Evolutionary conservation across 208 protist genomes (phyloP), one percentile per base, ranked within the genome.

Genomic region (Trypanosoma boissoni): DNA sequence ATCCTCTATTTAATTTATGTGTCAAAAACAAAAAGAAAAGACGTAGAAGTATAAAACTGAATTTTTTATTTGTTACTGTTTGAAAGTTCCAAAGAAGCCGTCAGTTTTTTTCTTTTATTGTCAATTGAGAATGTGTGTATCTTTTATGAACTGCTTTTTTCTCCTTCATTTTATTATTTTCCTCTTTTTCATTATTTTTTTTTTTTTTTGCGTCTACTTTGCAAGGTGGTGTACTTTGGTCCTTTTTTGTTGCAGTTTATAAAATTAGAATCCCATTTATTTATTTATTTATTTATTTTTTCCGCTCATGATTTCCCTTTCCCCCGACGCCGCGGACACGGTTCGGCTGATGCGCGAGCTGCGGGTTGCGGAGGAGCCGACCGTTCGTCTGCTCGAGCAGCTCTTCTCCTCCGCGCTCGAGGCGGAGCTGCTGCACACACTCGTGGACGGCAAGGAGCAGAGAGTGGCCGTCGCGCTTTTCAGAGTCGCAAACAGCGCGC

Each of bases 341-440:
- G 62, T 95, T 28, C 60, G 62, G 24, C 76, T 83, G 14, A 68
- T 88, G 64, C 80, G 80, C 36, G 73, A 83, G 68, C 68, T 87
- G 62, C 64, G 78, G 41, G 63, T 91, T 21, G 58, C 86, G 4
- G 78, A 91, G 57, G 85, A 91, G 45, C 36, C 60, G 29, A 65
- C 67, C 8, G 67, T 89, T 26, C 74, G 73, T 4, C 44, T 88
- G 5, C 56, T 95, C 18, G 84, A 90, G 71, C 88, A 92, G 41
- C 76, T 95, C 56, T 86, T 95, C 57, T 68, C 58, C 39, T 84
- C 80, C 64, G 75, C 78, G 24, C 54, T 83, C 8, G 65, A 83
- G 41, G 64, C 66, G 20, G 70, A 84, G 18, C 66, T 91, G 3
- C 55, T 91, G 21, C 64, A 67, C 12, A 76, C 74, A 2, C 79